Conservation (phyloP, 495 filamentous ascomycete genomes). For the Penicillium diatomitis region DNA sequence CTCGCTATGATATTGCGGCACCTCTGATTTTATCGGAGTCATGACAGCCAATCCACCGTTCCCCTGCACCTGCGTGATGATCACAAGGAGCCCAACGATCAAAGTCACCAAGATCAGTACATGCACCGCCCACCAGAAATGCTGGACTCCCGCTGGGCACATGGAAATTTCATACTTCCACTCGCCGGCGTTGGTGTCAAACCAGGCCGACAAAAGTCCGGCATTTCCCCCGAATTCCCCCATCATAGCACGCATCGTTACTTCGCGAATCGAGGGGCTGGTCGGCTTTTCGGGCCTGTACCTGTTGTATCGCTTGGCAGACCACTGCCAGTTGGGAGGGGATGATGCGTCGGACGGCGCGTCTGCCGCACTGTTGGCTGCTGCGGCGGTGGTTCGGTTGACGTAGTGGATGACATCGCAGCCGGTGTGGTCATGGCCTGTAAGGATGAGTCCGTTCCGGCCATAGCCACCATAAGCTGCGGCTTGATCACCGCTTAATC, state of each 20-base stretch:
- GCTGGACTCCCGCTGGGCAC: constrained; percentile 74
- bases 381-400: constrained; percentile 28
- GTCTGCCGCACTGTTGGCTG: constrained; percentile 6
- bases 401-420: constrained; percentile 83
- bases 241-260: constrained; percentile 99
- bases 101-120: constrained; percentile 52
- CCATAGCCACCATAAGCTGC: constrained; percentile 48
- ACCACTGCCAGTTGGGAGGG: constrained; percentile 23
- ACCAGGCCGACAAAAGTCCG: constrained; percentile 82
- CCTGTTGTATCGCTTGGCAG: constrained; percentile 20
- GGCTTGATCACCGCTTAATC: constrained; percentile 52
- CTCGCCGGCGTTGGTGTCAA: constrained; percentile 53
- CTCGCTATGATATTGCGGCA: background rate
- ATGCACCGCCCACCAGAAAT: constrained; percentile 91
- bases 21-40: background rate
- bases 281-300: constrained; percentile 1
- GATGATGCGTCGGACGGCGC: constrained; percentile 11
- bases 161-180: constrained; percentile 76
- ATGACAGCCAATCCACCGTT: background rate
- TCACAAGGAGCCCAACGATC: constrained; percentile 10
- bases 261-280: constrained; percentile 56
- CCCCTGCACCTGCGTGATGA: background rate
- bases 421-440: constrained; percentile 89
- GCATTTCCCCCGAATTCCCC: constrained; percentile 85
- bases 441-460: constrained; percentile 67